These are phyloP conservation scores for Yamadazyma dushanensis DNA, from an alignment of 1,139 yeast genomes.

Conservation along the genomic window DNA sequence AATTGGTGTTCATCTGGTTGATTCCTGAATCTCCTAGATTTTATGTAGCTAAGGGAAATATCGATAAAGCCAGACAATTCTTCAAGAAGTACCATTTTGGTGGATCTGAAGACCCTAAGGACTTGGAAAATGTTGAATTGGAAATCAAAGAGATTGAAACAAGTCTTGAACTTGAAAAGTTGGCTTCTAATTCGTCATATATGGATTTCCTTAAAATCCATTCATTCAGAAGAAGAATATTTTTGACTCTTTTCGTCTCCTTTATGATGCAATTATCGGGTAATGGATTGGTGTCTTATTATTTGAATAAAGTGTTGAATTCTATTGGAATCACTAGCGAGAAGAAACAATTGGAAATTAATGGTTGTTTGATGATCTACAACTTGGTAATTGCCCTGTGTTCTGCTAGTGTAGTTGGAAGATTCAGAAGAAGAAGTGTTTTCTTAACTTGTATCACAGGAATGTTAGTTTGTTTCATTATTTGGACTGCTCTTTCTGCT, in stretches of 20 bases:
- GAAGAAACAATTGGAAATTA: conserved; percentile 47
- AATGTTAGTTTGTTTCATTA: conserved; percentile 37
- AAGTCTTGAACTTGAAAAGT: conserved; percentile 34
- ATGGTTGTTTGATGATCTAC: conserved; percentile 42
- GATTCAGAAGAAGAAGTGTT: conserved; percentile 44
- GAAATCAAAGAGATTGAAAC: conserved; percentile 46
- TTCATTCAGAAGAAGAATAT: conserved; percentile 45
- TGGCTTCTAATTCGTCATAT: conserved; percentile 26
- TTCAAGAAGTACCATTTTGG: conserved; percentile 46
- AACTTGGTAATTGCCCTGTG: conserved; percentile 35
- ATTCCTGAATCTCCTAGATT: conserved; percentile 52
- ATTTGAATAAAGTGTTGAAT: conserved; percentile 45
- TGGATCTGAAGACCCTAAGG: conserved; percentile 22
- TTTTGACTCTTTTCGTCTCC: conserved; percentile 32
- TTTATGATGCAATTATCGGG: conserved; percentile 50
- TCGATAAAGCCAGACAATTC: conserved; percentile 37
- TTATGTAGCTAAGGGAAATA: conserved; percentile 34
- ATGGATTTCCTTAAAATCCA: conserved; percentile 33
- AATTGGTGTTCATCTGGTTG: conserved; percentile 26
- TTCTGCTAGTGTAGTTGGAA: conserved; percentile 30
- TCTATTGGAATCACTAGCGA: conserved; percentile 49
- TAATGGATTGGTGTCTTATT: conserved; percentile 52
- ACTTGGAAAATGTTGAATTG: conserved; percentile 34
- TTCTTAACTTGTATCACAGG: conserved; percentile 33
- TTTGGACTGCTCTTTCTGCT: conserved; percentile 41